Base-by-base conservation (phyloP, 805 yeast species). In the Saccharomyces mikatae region DNA sequence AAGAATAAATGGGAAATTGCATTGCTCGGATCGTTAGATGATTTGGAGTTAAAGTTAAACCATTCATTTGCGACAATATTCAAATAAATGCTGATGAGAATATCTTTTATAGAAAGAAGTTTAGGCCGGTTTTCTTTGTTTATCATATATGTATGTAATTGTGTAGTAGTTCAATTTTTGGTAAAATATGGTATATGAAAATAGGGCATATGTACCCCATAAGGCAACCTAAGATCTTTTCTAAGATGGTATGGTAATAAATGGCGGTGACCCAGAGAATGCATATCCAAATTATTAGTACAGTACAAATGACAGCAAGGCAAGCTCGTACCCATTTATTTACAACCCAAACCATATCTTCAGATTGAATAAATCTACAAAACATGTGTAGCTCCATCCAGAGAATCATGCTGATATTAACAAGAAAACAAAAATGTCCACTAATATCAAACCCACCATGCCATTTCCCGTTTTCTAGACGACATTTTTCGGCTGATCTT, bases 191-290 rank as follows among this genome's bases (percentile, higher is more conserved):
- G 63, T 84, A 84, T 41, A 83, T 77, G 1, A 75, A 62, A 1
- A 67, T 21, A 10, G 81, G 76, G 26, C 81, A 81, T 8, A 76
- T 51, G 66, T 78, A 81, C 2, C 94, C 89, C 74, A 86, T 79
- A 1, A 75, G 9, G 48, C 87, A 71, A 0, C 97, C 97, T 27
- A 81, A 73, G 1, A 87, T 54, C 64, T 90, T 90, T 66, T 92
- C 98, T 1, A 71, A 53, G 10, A 86, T 64, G 1, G 94, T 82
- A 70, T 92, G 98, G 75, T 90, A 92, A 67, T 88, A 87, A 13
- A 85, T 73, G 49, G 90, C 79, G 0, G 98, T 92, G 76, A 89
- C 81, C 21, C 84, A 70, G 31, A 90, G 73, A 41, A 74, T 52
- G 17, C 58, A 49, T 82, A 86, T 82, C 84, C 92, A 89, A 2